Base-by-base conservation (phyloP, 352 stramenopile species). In the Globisporangium paddicum region DNA sequence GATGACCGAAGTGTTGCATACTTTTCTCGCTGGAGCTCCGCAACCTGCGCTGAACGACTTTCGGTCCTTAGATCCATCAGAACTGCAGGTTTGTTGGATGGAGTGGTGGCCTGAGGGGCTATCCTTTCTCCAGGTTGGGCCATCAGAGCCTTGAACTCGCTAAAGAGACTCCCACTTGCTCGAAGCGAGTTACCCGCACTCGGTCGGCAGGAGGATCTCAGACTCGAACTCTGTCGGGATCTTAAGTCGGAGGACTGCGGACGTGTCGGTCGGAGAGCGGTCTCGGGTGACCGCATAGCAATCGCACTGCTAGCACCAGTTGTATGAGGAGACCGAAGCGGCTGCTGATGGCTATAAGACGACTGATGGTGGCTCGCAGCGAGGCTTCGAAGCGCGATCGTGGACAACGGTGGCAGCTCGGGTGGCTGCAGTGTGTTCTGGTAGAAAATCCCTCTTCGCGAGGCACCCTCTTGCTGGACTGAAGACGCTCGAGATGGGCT, bases 351-450 rank as follows among this genome's bases (percentile, higher is more conserved):
- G 0, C 49, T 45, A 18, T 56, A 50, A 18, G 11, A 50, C n/a
- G 23, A 34, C 1, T 13, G 46, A 13, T 51, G 47, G 37, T 63
- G 44, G 21, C 26, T 55, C 7, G 44, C 42, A 21, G 59, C 51
- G n/a, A 65, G 41, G 2, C 53, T 53, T 4, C 16, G 23, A 14
- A 66, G 55, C 18, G 60, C 54, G 28, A 63, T 23, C 19, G 53
- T 62, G 10, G 53, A 71, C 10, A 63, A 55, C 16, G 68, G 55
- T 0, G 66, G 66, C 5, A 76, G 58, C 14, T 25, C 30, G 8
- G 68, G 68, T 8, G 66, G 54, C 11, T 68, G 68, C 0, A 76
- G 52, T 18, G 45, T 28, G 28, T 69, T 69, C 9, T 69, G 69
- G 40, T 67, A 73, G 23, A 77, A 74, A 11, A 77, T 62, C 2